phyloP scores from a whole-genome alignment of 164 flowering plant genomes.

The Tetrastigma voinierianum region DNA sequence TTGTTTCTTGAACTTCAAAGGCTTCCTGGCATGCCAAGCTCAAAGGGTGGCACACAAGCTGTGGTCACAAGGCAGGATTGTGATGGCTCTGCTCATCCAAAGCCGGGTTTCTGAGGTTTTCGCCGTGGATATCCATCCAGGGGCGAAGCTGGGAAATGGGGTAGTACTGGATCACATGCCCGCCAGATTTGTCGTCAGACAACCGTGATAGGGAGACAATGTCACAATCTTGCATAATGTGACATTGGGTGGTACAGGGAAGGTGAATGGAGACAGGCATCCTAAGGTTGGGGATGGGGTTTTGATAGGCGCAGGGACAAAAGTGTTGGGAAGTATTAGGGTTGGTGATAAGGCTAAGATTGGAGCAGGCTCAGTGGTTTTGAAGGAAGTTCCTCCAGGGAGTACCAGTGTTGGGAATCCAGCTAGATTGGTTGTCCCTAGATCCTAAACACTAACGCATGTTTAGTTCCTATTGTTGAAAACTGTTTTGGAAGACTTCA shows the following conservation, averaged over 20 bases:
- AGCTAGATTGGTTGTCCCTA: slow-evolving; percentile 56
- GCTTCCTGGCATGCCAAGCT: slow-evolving; percentile 70
- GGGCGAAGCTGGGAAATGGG: slow-evolving; percentile 73
- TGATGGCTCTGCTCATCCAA: slow-evolving; percentile 59
- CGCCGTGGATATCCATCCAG: slow-evolving; percentile 80
- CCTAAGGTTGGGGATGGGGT: slow-evolving; percentile 88
- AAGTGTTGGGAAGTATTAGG: slow-evolving; percentile 62
- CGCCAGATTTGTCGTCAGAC: slow-evolving; percentile 73
- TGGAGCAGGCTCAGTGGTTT: slow-evolving; percentile 79
- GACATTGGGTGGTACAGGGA: slow-evolving; percentile 82
- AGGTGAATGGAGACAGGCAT: slow-evolving; percentile 64
- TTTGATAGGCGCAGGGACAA: slow-evolving; percentile 75
- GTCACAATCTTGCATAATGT: slow-evolving; percentile 78
- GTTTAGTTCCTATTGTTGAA: too few species aligned
- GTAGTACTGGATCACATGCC: slow-evolving; percentile 76
- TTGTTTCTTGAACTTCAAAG: slow-evolving; percentile 73
- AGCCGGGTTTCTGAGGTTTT: slow-evolving; percentile 68
- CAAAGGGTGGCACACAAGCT: slow-evolving; percentile 64
- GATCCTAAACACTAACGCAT: too few species aligned
- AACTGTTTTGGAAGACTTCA: too few species aligned
- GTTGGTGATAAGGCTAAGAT: slow-evolving; percentile 81
- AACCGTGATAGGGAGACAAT: slow-evolving; percentile 66
- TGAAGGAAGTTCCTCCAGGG: slow-evolving; percentile 61
- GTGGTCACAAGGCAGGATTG: slow-evolving; percentile 56
- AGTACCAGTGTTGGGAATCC: slow-evolving; percentile 86